Conservation (phyloP, 495 filamentous ascomycete genomes). For the Cryomyces antarcticus region DNA sequence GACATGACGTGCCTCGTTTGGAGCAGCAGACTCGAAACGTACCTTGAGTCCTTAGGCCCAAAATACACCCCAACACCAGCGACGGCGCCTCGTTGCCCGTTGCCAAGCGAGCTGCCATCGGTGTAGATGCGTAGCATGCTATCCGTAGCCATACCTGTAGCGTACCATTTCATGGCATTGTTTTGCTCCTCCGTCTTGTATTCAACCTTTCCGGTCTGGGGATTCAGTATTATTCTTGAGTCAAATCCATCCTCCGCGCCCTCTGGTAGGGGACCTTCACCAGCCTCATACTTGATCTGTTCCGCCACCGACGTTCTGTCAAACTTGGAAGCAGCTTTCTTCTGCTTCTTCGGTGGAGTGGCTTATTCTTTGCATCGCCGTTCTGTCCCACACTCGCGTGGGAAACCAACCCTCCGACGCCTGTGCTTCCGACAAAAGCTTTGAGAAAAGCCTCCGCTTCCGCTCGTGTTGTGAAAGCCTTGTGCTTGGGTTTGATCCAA, state of each 20-base stretch:
- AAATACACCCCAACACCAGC: slow-evolving; percentile 86
- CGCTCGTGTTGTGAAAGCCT: slow-evolving; percentile 51
- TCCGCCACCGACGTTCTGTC: background rate
- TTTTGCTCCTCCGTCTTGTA: slow-evolving; percentile 34
- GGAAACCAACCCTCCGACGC: slow-evolving; percentile 4
- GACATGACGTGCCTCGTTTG: background rate
- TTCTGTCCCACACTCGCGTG: slow-evolving; percentile 7
- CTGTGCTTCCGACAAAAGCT: slow-evolving; percentile 18
- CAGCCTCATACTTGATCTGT: slow-evolving; percentile 29
- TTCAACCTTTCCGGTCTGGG: slow-evolving; percentile 33
- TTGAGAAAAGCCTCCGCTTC: slow-evolving; percentile 63
- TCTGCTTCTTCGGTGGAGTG: slow-evolving; percentile 17
- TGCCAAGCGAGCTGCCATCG: slow-evolving; percentile 64
- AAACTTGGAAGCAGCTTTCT: slow-evolving; percentile 9
- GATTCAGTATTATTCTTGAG: slow-evolving; percentile 33
- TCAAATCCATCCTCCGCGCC: slow-evolving; percentile 44
- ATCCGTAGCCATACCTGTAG: slow-evolving; percentile 10
- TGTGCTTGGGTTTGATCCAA: slow-evolving; percentile 58
- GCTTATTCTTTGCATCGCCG: slow-evolving; percentile 8
- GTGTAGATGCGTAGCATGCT: slow-evolving; percentile 62
- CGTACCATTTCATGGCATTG: slow-evolving; percentile 21
- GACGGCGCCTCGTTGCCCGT: slow-evolving; percentile 48
- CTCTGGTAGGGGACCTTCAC: slow-evolving; percentile 30
- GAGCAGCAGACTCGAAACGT: slow-evolving; percentile 1
- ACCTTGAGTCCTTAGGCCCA: slow-evolving; percentile 52